Evolutionary conservation across 2,329 filamentous ascomycete species (phyloP), one percentile per base, ranked within the genome.

Genomic region (Arachnomyces sp.): DNA sequence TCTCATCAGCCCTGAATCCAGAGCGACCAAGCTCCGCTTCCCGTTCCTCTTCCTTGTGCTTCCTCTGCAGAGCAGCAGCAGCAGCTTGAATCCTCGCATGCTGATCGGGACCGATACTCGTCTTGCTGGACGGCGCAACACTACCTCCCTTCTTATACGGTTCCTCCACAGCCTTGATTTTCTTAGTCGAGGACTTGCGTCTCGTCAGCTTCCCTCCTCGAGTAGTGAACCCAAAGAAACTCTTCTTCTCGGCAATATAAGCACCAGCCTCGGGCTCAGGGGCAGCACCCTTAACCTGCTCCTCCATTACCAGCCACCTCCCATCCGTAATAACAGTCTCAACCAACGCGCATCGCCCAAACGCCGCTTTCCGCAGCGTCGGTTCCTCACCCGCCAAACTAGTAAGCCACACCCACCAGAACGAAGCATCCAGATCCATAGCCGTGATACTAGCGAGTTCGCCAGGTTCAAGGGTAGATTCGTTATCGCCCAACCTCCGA

Each of bases 371-470:
- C 45, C 92, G 79, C 34, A 82, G 75, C 0, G 79, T 65, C 0
- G 89, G 84, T 65, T 98, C 92, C 55, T 98, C 92, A 1, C 81
- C 84, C 1, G 90, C 88, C 54, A 98, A 68, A 71, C 90, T 96
- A 52, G 80, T 93, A 74, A 98, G 96, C 92, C 92, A 98, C 3
- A 96, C 92, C 90, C 92, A 96, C 92, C 92, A 98, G 62, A 98
- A 98, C 1, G 88, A 83, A 59, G 96, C 90, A 53, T 98, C 92
- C 4, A 98, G 72, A 47, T 92, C 82, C 42, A 96, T 77, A 29
- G 76, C 76, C 16, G 77, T 84, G 56, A 98, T 94, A 58, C 88
- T 96, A 20, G 92, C 92, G 42, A 98, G 73, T 70, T 98, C 92
- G 38, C 88, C 92, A 0, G 90, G 92, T 49, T 95, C 88, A 0